These are phyloP conservation scores for Glycine tomentella DNA, from an alignment of 306 rosid genomes.

Conservation along the genomic window DNA sequence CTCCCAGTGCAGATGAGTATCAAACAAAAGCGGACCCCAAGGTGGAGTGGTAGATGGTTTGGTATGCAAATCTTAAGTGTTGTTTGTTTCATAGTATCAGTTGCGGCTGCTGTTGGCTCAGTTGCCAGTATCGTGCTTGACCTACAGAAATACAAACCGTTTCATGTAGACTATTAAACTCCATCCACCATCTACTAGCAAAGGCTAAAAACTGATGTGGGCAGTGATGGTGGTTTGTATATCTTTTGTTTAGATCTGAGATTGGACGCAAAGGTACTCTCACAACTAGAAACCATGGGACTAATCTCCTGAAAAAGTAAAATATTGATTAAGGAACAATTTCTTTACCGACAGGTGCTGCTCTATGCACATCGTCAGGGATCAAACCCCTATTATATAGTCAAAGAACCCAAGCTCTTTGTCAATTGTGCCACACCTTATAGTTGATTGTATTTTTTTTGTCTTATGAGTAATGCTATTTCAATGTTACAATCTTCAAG, in stretches of 20 bases:
- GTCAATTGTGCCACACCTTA: neutral
- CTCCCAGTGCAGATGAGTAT: slow-evolving; percentile 79
- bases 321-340: too few species aligned
- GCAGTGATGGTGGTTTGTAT: neutral
- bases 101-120: slow-evolving; percentile 69
- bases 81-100: slow-evolving; percentile 58
- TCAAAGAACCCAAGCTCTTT: too few species aligned
- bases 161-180: slow-evolving; percentile 42
- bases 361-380: too few species aligned
- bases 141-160: slow-evolving; percentile 58
- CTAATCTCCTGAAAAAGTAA: too few species aligned
- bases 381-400: too few species aligned
- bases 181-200: neutral
- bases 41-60: slow-evolving; percentile 75
- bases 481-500: neutral
- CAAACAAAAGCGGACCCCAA: slow-evolving; percentile 61
- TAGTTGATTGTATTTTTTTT: neutral
- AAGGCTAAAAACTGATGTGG: neutral
- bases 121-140: slow-evolving; percentile 57
- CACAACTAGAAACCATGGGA: neutral
- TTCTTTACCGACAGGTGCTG: too few species aligned
- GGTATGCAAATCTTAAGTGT: slow-evolving; percentile 56
- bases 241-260: too few species aligned
- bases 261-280: too few species aligned
- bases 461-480: neutral